Evolutionary conservation across 768 basidiomycete genomes (phyloP).

Genomic region (Tulasnella sp.): DNA sequence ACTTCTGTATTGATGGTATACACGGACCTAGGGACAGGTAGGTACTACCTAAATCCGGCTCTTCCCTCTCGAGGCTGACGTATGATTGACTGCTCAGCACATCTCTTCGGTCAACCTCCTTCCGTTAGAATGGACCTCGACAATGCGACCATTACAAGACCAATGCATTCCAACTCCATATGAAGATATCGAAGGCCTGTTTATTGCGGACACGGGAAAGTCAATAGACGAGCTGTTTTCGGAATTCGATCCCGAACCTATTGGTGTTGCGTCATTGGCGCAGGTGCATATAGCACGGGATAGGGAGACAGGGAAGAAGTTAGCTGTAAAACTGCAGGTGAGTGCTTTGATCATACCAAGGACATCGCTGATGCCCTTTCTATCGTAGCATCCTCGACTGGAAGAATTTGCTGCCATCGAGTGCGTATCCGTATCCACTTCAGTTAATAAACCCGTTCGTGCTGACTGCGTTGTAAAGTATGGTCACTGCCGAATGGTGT

Average conservation of each 20-base stretch:
- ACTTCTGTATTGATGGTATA: background rate
- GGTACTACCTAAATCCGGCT: background rate
- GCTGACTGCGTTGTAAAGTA: constrained; percentile 20
- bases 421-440: constrained; percentile 58
- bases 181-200: constrained; percentile 60
- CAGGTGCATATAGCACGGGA: constrained; percentile 85
- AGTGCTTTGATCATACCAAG: background rate
- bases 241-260: constrained; percentile 74
- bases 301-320: constrained; percentile 52
- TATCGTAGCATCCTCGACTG: constrained; percentile 74
- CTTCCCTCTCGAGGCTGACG: background rate
- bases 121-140: constrained; percentile 49
- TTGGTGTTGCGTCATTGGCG: constrained; percentile 91
- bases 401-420: constrained; percentile 88
- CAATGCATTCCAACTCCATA: constrained; percentile 84
- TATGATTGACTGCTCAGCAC: constrained; percentile 53
- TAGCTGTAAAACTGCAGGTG: constrained; percentile 58
- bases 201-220: constrained; percentile 64
- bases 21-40: constrained; percentile 1
- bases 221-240: constrained; percentile 65
- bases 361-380: background rate
- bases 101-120: constrained; percentile 52
- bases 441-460: background rate
- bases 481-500: constrained; percentile 30
- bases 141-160: constrained; percentile 64